phyloP scores from a whole-genome alignment of 768 basidiomycete genomes.

The Lactifluus hygrophoroides region DNA sequence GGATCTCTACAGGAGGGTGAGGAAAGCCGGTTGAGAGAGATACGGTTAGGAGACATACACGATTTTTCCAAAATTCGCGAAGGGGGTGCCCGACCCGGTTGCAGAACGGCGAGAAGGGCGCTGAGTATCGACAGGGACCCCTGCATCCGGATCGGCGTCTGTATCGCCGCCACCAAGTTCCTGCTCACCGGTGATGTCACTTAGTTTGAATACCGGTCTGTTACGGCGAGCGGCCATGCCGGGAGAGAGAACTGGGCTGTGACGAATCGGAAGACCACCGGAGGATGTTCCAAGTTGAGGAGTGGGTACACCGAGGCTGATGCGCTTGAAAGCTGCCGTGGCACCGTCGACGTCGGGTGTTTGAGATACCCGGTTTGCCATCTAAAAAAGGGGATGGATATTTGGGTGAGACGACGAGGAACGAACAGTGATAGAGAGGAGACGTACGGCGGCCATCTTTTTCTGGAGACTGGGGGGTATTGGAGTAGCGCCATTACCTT shows the following conservation, averaged over 20 bases:
- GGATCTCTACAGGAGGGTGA: conserved; percentile 58
- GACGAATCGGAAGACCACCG: conserved; percentile 30
- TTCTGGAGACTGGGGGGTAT: conserved; percentile 88
- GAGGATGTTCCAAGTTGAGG: conserved; percentile 21
- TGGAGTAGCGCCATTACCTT: conserved; percentile 42
- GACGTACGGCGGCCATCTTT: conserved; percentile 83
- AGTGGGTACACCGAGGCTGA: conserved; percentile 24
- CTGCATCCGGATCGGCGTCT: conserved; percentile 63
- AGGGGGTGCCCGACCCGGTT: conserved; percentile 58
- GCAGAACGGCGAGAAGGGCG: conserved; percentile 22
- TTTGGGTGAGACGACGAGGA: conserved; percentile 19
- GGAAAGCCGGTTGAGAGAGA: background rate
- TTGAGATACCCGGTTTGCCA: conserved; percentile 36
- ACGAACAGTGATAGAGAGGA: background rate
- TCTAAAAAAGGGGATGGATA: conserved; percentile 30
- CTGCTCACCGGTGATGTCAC: conserved; percentile 42
- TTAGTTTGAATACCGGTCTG: conserved; percentile 52
- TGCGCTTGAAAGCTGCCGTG: conserved; percentile 33
- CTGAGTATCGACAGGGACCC: conserved; percentile 42
- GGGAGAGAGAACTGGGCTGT: conserved; percentile 28
- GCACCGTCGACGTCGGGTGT: conserved; percentile 34
- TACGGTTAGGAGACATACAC: conserved; percentile 51
- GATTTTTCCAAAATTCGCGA: conserved; percentile 88
- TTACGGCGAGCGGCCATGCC: conserved; percentile 36
- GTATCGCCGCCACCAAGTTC: conserved; percentile 43